These are phyloP conservation scores for Saccharum hybrid DNA, from an alignment of 202 grass and related monocot species.

Conservation along the genomic window DNA sequence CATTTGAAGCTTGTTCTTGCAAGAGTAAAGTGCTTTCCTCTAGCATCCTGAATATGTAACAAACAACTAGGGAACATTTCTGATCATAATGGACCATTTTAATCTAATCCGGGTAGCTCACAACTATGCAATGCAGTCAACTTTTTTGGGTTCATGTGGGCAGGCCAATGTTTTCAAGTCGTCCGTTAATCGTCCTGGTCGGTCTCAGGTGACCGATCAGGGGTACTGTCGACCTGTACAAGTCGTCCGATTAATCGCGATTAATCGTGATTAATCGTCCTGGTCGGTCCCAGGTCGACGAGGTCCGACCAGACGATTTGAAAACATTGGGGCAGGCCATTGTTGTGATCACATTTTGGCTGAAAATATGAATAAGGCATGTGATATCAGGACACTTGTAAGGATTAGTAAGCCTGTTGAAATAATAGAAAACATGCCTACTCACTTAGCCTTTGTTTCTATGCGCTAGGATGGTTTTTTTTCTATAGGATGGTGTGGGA, in stretches of 20 bases:
- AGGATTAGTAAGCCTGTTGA: background rate
- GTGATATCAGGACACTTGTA: background rate
- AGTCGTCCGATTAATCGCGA: too few relatives aligned
- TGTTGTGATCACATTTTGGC: background rate
- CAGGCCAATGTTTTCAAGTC: too few relatives aligned
- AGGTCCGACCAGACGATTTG: too few relatives aligned
- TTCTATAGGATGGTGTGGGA: background rate
- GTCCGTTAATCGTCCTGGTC: too few relatives aligned
- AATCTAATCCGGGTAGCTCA: background rate
- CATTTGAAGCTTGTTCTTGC: background rate
- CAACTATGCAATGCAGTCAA: background rate
- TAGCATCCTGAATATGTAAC: background rate
- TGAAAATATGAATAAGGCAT: background rate
- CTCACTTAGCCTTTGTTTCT: background rate
- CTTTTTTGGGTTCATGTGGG: background rate
- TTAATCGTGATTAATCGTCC: too few relatives aligned
- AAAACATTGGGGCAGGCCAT: too few relatives aligned
- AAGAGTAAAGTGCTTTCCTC: slow-evolving; percentile 24
- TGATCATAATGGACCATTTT: background rate
- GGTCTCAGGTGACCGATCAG: too few relatives aligned
- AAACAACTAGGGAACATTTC: background rate
- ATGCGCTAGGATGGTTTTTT: background rate
- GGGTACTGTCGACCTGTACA: too few relatives aligned
- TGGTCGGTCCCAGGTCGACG: too few relatives aligned
- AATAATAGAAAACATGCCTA: background rate